These are phyloP conservation scores for Podila epigama DNA, from an alignment of 192 early-diverging fungal species.

Conservation along the genomic window DNA sequence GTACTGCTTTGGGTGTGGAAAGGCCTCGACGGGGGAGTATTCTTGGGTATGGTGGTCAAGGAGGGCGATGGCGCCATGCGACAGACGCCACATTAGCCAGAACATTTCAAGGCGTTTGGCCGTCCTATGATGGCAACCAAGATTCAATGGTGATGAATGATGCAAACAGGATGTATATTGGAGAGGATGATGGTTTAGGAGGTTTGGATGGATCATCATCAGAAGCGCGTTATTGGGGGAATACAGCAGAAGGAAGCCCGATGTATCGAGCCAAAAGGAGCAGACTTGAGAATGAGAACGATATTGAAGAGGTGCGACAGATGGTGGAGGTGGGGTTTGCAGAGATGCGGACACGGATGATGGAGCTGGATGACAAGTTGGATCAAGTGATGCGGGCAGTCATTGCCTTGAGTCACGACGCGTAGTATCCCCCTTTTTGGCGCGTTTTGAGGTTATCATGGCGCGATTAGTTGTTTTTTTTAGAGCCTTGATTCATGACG, in stretches of 20 bases:
- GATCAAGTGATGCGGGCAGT: constrained; percentile 26
- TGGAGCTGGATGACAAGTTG: constrained; percentile 30
- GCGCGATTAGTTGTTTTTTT: neutral
- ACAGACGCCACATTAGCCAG: constrained; percentile 23
- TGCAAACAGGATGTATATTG: neutral
- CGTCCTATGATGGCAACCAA: constrained; percentile 3
- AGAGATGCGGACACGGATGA: constrained; percentile 32
- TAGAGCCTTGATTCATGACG: too few relatives aligned
- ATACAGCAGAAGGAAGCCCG: neutral
- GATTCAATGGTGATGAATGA: neutral
- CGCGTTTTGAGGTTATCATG: neutral
- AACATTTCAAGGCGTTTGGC: constrained; percentile 24
- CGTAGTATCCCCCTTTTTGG: neutral
- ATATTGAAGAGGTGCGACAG: constrained; percentile 12
- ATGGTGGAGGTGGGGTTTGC: constrained; percentile 15
- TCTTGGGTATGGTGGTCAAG: constrained; percentile 1
- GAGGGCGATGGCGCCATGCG: constrained; percentile 2
- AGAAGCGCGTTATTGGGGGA: neutral
- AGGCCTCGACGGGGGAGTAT: constrained; percentile 12
- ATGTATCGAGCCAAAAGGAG: neutral
- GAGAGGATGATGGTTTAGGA: neutral
- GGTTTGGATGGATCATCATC: neutral
- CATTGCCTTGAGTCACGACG: neutral
- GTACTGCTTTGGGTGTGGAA: neutral
- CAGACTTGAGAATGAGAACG: too few relatives aligned